Evolutionary conservation across 495 filamentous ascomycete genomes (phyloP), one percentile per base, ranked within the genome.

Genomic region (Penicillium fimorum): DNA sequence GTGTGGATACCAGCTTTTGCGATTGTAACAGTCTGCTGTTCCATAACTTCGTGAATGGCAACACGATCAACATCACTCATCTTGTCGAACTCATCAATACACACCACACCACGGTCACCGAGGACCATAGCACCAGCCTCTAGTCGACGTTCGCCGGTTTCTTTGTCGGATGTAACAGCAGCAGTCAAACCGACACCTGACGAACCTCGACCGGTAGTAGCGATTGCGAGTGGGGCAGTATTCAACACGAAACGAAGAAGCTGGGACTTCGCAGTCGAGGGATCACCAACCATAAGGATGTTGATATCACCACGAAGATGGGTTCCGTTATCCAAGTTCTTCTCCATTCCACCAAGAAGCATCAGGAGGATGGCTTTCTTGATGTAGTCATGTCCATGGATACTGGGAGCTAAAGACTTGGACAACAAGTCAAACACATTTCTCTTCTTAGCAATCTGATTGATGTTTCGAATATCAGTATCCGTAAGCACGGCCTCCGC

Each of bases 41-140:
- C 94, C 94, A 99, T 99, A 53, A 99, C 94, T 90, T 99, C 94
- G 82, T 99, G 94, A 64, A 99, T 99, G 45, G 94, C 94, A 20
- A 99, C 94, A 61, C 94, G 86, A 70, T 99, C 94, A 37, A 97
- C 87, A 71, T 97, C 94, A 59, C 89, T 95, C 94, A 99, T 99
- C 75, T 99, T 99, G 75, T 99, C 94, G 68, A 99, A 99, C 70
- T 99, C 94, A 71, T 99, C 94, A 63, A 99, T 99, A 75, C 94
- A 99, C 40, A 99, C 94, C 37, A 99, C 93, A 53, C 94, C 94
- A 44, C 94, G 87, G 65, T 99, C 94, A 66, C 85, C 94, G 56
- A 99, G 88, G 53, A 99, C 94, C 94, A 99, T 99, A 58, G 94
- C 94, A 81, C 94, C 94, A 8, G 94, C 94, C 75, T 99, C 94